These are phyloP conservation scores for Lasiodiplodia gonubiensis DNA, from an alignment of 2,329 filamentous ascomycete species.

Conservation along the genomic window DNA sequence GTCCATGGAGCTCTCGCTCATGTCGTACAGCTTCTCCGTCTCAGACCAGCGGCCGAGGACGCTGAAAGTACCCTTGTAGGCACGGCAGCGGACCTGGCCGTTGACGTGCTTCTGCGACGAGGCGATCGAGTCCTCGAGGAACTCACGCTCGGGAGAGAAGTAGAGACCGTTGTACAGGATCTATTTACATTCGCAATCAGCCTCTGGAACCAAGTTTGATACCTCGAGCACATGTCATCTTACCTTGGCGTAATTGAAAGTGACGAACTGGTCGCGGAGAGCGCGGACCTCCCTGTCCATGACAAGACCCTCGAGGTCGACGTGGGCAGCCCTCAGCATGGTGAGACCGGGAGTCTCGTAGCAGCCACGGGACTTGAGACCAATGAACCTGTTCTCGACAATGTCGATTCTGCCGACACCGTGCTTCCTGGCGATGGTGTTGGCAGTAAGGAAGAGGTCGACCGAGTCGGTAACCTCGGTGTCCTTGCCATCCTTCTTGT, in stretches of 20 bases:
- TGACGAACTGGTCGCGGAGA: conserved; percentile 74
- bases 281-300: conserved; percentile 72
- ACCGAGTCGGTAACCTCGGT: conserved; percentile 71
- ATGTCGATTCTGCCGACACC: conserved; percentile 84
- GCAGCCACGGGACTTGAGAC: conserved; percentile 80
- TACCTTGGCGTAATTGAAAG: conserved; percentile 64
- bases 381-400: conserved; percentile 81
- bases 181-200: not conserved
- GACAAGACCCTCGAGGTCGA: conserved; percentile 70
- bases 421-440: conserved; percentile 72
- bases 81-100: conserved; percentile 63
- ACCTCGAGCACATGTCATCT: conserved; percentile 40
- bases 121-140: conserved; percentile 65
- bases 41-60: conserved; percentile 65
- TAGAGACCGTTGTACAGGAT: conserved; percentile 66
- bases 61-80: conserved; percentile 70
- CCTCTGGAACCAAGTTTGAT: too few species aligned
- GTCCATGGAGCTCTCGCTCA: conserved; percentile 72
- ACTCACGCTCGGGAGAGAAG: conserved; percentile 75
- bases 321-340: conserved; percentile 61
- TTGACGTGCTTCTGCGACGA: conserved; percentile 49
- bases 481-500: conserved; percentile 55
- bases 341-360: conserved; percentile 65
- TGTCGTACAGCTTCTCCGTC: conserved; percentile 73
- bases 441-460: conserved; percentile 74